Evolutionary conservation across 768 basidiomycete genomes (phyloP), one percentile per base, ranked within the genome.

Genomic region (Trametopsis cervina): DNA sequence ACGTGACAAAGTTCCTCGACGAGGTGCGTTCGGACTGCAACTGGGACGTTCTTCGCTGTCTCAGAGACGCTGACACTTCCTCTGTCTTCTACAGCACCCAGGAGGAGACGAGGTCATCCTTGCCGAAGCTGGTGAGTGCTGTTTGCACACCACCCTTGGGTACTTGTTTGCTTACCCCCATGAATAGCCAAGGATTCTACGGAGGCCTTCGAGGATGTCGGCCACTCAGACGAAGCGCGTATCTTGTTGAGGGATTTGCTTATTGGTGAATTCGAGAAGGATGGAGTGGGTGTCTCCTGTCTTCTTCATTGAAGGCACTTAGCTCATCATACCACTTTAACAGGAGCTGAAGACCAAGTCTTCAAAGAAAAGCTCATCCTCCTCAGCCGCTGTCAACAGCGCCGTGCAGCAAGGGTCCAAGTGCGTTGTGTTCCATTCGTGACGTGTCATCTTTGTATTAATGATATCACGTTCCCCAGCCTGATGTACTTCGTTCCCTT

Each of bases 171-270:
- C 36, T 20, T 24, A n/a, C 13, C 7, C 12, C 22, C 10, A 22
- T 29, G 9, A 41, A 15, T 41, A 94, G 92, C 89, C 58, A 84
- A 87, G 65, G 93, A 98, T 65, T 94, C 95, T 20, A 94, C 95
- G 26, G 96, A 97, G 61, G 92, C 96, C 4, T 99, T 99, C 61
- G 95, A 98, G 70, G 96, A 99, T 65, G 95, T 99, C 24, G 96
- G 96, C 24, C 96, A 98, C 77, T 97, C 94, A 0, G 95, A 98
- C 58, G 96, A 99, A 69, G 96, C 96, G 21, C 83, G 96, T 44
- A 85, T 75, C 11, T 76, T 94, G 50, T 75, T 98, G 44, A 79
- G 78, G 15, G 82, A 67, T 55, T 80, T 96, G 77, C 69, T 81
- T 36, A 73, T 96, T 44, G 94, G 94, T 45, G 79, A 87, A 1